Conservation (phyloP, 768 basidiomycete genomes). For the Tylopilus subfusipes region DNA sequence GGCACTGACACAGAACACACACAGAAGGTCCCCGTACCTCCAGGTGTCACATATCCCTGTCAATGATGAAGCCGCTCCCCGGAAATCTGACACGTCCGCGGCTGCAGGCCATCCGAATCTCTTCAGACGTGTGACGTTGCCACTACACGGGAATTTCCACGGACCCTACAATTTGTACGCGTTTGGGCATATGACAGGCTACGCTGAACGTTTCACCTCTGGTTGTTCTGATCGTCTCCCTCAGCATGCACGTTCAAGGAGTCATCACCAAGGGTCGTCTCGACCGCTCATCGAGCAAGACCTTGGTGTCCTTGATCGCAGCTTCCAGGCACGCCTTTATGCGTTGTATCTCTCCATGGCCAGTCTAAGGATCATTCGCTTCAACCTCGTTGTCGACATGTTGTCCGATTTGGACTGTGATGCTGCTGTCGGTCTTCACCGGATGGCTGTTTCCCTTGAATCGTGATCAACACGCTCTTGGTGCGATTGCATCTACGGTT, state of each 20-base stretch:
- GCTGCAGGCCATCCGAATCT: neutral
- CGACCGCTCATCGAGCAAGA: neutral
- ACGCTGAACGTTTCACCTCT: neutral
- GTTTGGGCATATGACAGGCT: neutral
- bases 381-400: too few relatives aligned
- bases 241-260: neutral
- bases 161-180: neutral
- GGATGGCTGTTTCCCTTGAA: neutral
- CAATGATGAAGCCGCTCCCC: neutral
- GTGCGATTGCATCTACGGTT: neutral
- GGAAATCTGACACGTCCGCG: conserved; percentile 5
- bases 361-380: neutral
- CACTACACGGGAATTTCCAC: neutral
- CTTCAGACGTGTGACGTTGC: neutral
- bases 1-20: neutral
- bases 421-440: neutral
- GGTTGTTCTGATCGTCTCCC: neutral
- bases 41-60: neutral
- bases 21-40: neutral
- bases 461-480: neutral
- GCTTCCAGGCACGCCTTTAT: neutral
- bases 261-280: neutral
- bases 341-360: too few relatives aligned
- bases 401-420: neutral
- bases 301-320: neutral